Evolutionary conservation across 371 early-diverging fungal genomes (phyloP).

Genomic region (Haplosporangium sp.): DNA sequence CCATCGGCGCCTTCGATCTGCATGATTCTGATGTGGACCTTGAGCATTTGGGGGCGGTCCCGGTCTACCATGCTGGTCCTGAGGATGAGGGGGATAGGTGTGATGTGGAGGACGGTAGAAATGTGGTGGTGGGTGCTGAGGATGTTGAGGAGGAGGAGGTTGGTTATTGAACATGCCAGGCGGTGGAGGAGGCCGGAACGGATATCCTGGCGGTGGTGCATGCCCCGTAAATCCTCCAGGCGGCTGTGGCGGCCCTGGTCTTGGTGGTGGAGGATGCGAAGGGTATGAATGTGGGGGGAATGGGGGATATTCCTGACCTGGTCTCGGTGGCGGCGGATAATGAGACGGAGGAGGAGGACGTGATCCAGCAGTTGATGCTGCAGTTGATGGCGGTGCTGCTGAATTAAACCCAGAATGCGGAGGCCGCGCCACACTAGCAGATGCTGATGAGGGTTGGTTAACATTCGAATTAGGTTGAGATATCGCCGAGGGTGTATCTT

Average conservation of each 20-base stretch:
- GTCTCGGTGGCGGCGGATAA: slow-evolving; percentile 3
- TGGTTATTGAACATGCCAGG: slow-evolving; percentile 6
- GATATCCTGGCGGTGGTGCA: slow-evolving; percentile 30
- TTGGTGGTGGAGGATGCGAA: slow-evolving; percentile 15
- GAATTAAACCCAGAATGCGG: too few species aligned
- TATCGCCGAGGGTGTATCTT: slow-evolving; percentile 15
- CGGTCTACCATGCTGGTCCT: slow-evolving; percentile 10
- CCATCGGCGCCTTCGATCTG: slow-evolving; percentile 37
- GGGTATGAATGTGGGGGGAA: neutral
- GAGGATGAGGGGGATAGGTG: slow-evolving; percentile 10
- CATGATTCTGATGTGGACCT: neutral
- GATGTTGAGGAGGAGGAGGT: slow-evolving; percentile 21
- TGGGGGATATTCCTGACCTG: too few species aligned
- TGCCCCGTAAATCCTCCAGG: slow-evolving; percentile 10
- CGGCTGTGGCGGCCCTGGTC: slow-evolving; percentile 19
- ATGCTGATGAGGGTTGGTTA: too few species aligned
- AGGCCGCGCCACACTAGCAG: too few species aligned
- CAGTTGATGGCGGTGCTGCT: neutral
- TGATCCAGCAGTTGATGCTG: too few species aligned
- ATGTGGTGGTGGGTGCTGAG: slow-evolving; percentile 26
- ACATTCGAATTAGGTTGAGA: too few species aligned
- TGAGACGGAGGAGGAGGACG: neutral
- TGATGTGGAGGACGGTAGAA: slow-evolving; percentile 17
- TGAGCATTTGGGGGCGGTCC: slow-evolving; percentile 3
- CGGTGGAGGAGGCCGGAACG: slow-evolving; percentile 31